These are phyloP conservation scores for Apiospora koreana DNA, from an alignment of 2,329 filamentous ascomycete species.

Conservation along the genomic window DNA sequence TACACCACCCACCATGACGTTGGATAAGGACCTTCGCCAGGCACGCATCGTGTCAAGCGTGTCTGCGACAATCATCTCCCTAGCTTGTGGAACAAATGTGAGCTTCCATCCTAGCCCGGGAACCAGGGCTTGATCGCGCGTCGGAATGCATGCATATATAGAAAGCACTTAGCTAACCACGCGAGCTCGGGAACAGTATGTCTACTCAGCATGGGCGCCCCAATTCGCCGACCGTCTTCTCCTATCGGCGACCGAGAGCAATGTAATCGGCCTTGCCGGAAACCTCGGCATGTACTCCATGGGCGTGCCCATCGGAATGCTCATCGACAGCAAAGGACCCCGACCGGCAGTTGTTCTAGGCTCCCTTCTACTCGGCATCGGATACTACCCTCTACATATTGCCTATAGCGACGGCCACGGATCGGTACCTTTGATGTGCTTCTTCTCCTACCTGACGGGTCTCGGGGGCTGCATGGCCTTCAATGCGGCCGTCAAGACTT, in stretches of 20 bases:
- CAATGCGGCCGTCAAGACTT: constrained; percentile 79
- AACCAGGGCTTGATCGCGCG: not conserved
- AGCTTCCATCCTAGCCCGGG: constrained; percentile 31
- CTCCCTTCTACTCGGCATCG: constrained; percentile 68
- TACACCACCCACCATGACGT: constrained; percentile 37
- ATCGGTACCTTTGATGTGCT: constrained; percentile 65
- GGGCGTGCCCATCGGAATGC: constrained; percentile 84
- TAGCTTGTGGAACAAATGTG: constrained; percentile 94
- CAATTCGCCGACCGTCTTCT: constrained; percentile 87
- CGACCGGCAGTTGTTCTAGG: constrained; percentile 77
- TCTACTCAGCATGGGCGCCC: constrained; percentile 96
- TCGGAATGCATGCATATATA: no score
- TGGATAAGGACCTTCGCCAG: constrained; percentile 53
- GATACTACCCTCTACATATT: constrained; percentile 83
- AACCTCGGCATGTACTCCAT: constrained; percentile 92
- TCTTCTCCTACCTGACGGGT: constrained; percentile 85
- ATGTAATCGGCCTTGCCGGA: constrained; percentile 83
- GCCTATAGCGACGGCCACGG: constrained; percentile 72
- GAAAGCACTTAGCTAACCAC: not conserved
- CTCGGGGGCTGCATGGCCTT: constrained; percentile 92
- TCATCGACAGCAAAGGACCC: constrained; percentile 82
- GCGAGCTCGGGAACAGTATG: constrained; percentile 67
- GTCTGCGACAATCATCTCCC: constrained; percentile 79
- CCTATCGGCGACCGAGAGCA: constrained; percentile 89
- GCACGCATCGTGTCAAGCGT: constrained; percentile 80